phyloP scores from a whole-genome alignment of 106 monocot genomes.

The Dioscorea zingiberensis region DNA sequence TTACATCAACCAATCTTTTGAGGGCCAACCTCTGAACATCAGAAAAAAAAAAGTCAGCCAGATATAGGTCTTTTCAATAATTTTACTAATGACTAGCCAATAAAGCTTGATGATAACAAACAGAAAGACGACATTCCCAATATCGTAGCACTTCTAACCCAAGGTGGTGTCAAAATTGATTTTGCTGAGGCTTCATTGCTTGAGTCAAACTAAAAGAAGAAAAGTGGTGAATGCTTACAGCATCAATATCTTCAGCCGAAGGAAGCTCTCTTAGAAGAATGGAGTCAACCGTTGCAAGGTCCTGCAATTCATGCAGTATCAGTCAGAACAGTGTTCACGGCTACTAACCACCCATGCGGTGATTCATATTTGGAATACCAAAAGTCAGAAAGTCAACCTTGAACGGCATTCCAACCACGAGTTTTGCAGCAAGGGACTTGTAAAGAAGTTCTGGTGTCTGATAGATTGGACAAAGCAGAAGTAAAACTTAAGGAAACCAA shows the following conservation, averaged over 20 bases:
- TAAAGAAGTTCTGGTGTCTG: slow-evolving; percentile 92
- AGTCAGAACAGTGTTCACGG: background rate
- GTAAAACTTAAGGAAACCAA: background rate
- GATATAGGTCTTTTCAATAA: background rate
- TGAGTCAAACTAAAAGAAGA: too few relatives aligned
- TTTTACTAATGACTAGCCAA: background rate
- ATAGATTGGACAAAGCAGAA: slow-evolving; percentile 13
- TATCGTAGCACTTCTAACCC: too few relatives aligned
- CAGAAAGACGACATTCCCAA: too few relatives aligned
- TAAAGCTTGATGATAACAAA: too few relatives aligned
- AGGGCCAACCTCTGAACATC: slow-evolving; percentile 81
- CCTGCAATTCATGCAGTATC: slow-evolving; percentile 43
- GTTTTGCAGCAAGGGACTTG: slow-evolving; percentile 85
- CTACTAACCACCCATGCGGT: background rate
- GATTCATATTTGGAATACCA: too few relatives aligned
- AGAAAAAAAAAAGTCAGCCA: background rate
- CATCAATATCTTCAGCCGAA: slow-evolving; percentile 68
- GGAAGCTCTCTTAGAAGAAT: slow-evolving; percentile 92
- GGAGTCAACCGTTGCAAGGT: slow-evolving; percentile 96
- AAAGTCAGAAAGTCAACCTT: slow-evolving; percentile 45
- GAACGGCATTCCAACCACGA: slow-evolving; percentile 98
- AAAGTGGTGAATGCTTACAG: slow-evolving; percentile 42
- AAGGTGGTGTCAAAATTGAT: too few relatives aligned
- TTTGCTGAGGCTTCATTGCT: too few relatives aligned
- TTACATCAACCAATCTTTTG: slow-evolving; percentile 92